A percentile compares a stretch with the other conserved stretches of the same genome.
These are phyloP conservation scores for Mycena citricolor DNA, from an alignment of 1,284 basidiomycete genomes.

Conservation along the genomic window DNA sequence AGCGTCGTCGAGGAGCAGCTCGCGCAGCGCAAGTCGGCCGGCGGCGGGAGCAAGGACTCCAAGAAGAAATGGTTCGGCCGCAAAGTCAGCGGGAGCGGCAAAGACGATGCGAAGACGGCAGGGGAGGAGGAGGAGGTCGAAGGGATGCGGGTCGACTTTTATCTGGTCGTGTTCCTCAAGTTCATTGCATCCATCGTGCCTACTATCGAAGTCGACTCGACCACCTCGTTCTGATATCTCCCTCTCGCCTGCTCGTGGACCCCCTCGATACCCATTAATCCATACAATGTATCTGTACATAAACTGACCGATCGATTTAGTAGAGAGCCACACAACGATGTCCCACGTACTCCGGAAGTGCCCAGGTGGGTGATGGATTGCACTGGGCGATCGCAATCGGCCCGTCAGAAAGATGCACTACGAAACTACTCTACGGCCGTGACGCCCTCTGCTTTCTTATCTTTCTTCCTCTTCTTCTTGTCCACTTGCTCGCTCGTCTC, in stretches of 20 bases:
- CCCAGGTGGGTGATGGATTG: too few species aligned
- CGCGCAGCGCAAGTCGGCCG: slow-evolving; percentile 50
- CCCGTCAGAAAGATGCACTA: too few species aligned
- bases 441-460: too few species aligned
- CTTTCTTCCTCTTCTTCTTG: too few species aligned
- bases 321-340: too few species aligned
- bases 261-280: slow-evolving; percentile 21
- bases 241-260: slow-evolving; percentile 5
- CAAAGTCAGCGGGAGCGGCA: slow-evolving; percentile 60
- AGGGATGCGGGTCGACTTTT: slow-evolving; percentile 93
- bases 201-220: slow-evolving; percentile 93
- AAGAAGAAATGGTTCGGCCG: slow-evolving; percentile 89
- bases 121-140: slow-evolving; percentile 72
- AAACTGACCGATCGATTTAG: slow-evolving; percentile 15
- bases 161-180: slow-evolving; percentile 95
- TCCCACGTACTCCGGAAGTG: too few species aligned
- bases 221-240: slow-evolving; percentile 78
- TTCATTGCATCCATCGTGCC: slow-evolving; percentile 94
- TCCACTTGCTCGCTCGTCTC: too few species aligned
- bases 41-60: slow-evolving; percentile 49
- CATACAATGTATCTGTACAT: slow-evolving; percentile 23
- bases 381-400: too few species aligned
- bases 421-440: too few species aligned
- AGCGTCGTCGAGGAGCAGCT: slow-evolving; percentile 79
- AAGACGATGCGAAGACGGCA: slow-evolving; percentile 50